Evolutionary conservation across 495 filamentous ascomycete genomes (phyloP), one percentile per base, ranked within the genome.

Genomic region (Pyrenula massariospora): DNA sequence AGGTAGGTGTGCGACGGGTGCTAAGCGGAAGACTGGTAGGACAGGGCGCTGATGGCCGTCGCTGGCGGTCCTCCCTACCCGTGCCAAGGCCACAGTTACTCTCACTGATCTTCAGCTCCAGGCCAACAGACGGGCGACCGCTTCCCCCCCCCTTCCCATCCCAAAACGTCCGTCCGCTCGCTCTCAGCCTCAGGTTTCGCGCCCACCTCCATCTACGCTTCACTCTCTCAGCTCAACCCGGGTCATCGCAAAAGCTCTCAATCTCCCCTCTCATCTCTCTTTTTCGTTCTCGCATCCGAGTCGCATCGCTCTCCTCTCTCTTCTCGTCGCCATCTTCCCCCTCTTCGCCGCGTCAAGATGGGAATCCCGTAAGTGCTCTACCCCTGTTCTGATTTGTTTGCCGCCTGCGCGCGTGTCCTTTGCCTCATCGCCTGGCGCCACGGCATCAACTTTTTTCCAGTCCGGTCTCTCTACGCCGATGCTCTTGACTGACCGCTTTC

Each of bases 281-380:
- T 42, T 15, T 15, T 15, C 31, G 15, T 42, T 15, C 31, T 15
- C 31, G 5, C 31, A 42, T 8, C 15, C 31, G 31, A 42, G 31
- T 42, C 31, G 31, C 31, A 42, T 42, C 31, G 15, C 31, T 42
- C 31, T 42, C 31, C 31, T 42, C 31, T 42, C 31, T 42, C 31
- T 15, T 42, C 31, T 42, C 31, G 15, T 42, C 31, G 5, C 8
- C 5, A 42, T 42, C 31, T 42, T 15, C 5, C 31, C 31, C 15
- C 31, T 42, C 31, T 42, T 15, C 31, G 15, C 31, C 42, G 12
- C 53, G 54, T 63, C 50, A 48, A 65, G 68, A 92, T 93, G 88
- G 88, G 88, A 73, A 82, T 91, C 58, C 87, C 85, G 84, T 89
- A 80, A 82, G 85, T 84, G 63, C 36, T 31, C 56, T 58, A 59